These are phyloP conservation scores for Cyclotella kingstonii DNA, from an alignment of 108 stramenopile genomes.

Conservation along the genomic window DNA sequence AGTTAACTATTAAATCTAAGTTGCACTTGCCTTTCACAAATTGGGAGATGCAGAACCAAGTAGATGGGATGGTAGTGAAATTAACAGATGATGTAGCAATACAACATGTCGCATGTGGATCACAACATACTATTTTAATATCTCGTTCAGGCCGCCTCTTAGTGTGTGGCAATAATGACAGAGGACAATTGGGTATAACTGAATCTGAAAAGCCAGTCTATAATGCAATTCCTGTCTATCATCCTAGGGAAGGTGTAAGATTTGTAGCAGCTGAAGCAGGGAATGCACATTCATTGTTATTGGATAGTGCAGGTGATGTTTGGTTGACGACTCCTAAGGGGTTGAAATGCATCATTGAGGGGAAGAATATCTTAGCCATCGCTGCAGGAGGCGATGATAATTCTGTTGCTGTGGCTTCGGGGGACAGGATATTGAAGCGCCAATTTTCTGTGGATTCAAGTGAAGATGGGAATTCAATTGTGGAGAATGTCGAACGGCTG, in stretches of 20 bases:
- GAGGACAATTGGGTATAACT: constrained; percentile 54
- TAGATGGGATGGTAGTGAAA: constrained; percentile 16
- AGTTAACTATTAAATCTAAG: too few relatives aligned
- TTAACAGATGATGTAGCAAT: constrained; percentile 57
- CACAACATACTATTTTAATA: constrained; percentile 56
- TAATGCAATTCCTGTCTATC: constrained; percentile 27
- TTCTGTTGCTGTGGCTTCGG: constrained; percentile 44
- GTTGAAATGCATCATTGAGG: constrained; percentile 30
- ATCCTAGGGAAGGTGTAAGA: constrained; percentile 41
- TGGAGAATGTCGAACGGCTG: constrained; percentile 40
- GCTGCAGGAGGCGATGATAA: constrained; percentile 60
- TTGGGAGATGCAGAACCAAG: constrained; percentile 40
- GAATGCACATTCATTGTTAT: constrained; percentile 44
- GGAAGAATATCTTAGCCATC: constrained; percentile 41
- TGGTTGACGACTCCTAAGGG: constrained; percentile 50
- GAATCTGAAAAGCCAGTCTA: constrained; percentile 6
- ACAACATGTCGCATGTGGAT: constrained; percentile 67
- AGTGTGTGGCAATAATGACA: constrained; percentile 61
- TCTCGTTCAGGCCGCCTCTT: constrained; percentile 57
- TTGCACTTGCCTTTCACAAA: constrained; percentile 38
- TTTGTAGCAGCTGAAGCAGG: constrained; percentile 65
- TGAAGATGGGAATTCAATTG: constrained; percentile 28
- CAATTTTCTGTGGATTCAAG: constrained; percentile 38
- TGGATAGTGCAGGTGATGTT: constrained; percentile 63
- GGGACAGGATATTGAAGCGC: constrained; percentile 1